Evolutionary conservation across 192 early-diverging fungal genomes (phyloP).

Genomic region (Paraglomus brasilianum): DNA sequence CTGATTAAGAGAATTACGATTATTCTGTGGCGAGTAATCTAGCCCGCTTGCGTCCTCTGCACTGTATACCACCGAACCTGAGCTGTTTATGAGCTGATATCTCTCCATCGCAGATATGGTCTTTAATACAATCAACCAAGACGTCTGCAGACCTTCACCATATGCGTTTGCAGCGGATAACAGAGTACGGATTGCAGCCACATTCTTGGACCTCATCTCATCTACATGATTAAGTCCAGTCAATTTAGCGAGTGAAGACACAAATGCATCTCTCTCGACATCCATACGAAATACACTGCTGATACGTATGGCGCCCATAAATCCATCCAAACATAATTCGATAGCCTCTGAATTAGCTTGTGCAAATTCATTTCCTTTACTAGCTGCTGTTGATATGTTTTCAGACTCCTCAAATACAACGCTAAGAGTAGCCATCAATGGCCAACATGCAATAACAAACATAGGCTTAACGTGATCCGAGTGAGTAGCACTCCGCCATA

Average conservation of each 20-base stretch:
- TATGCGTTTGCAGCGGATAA: slow-evolving; percentile 71
- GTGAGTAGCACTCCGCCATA: slow-evolving; percentile 65
- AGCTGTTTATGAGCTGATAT: slow-evolving; percentile 69
- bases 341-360: slow-evolving; percentile 56
- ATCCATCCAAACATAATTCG: slow-evolving; percentile 75
- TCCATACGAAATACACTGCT: slow-evolving; percentile 84
- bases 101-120: slow-evolving; percentile 87
- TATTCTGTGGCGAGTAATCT: slow-evolving; percentile 39
- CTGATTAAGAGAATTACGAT: not conserved
- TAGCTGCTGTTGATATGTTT: slow-evolving; percentile 44
- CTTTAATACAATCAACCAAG: slow-evolving; percentile 82
- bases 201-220: slow-evolving; percentile 87
- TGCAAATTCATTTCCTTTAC: slow-evolving; percentile 42
- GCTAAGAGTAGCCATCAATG: slow-evolving; percentile 77
- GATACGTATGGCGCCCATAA: slow-evolving; percentile 76
- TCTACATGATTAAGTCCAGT: slow-evolving; percentile 80
- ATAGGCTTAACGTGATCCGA: slow-evolving; percentile 88
- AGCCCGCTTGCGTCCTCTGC: slow-evolving; percentile 41
- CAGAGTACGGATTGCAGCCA: slow-evolving; percentile 82
- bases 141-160: slow-evolving; percentile 59
- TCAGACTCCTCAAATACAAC: slow-evolving; percentile 82
- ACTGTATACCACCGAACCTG: slow-evolving; percentile 41
- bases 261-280: slow-evolving; percentile 88
- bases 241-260: slow-evolving; percentile 83
- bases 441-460: slow-evolving; percentile 89